These are phyloP conservation scores for Ramularia endophylla DNA, from an alignment of 2,329 filamentous ascomycete species.

Conservation along the genomic window DNA sequence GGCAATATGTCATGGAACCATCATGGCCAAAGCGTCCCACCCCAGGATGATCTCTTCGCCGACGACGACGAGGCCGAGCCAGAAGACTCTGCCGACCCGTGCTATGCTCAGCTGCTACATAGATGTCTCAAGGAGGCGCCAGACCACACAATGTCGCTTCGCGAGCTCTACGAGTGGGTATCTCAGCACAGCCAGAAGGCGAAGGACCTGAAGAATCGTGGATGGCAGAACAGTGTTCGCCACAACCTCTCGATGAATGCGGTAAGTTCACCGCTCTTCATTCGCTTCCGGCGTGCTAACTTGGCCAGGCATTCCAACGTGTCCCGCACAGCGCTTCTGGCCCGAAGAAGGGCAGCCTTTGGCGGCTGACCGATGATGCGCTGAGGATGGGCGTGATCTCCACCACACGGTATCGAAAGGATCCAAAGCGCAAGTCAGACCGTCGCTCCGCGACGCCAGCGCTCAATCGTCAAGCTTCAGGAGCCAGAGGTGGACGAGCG, in stretches of 20 bases:
- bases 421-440: slow-evolving; percentile 37
- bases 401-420: slow-evolving; percentile 60
- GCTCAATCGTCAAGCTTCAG: slow-evolving; percentile 39
- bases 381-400: slow-evolving; percentile 69
- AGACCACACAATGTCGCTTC: slow-evolving; percentile 65
- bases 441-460: slow-evolving; percentile 24
- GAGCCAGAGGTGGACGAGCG: slow-evolving; percentile 41
- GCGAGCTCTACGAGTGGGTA: slow-evolving; percentile 91
- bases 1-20: slow-evolving; percentile 4
- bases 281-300: too few species aligned
- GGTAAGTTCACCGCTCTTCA: slow-evolving; percentile 60
- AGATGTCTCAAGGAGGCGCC: slow-evolving; percentile 64
- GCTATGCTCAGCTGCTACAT: slow-evolving; percentile 76
- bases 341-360: slow-evolving; percentile 64
- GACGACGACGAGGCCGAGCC: slow-evolving; percentile 15
- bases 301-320: slow-evolving; percentile 50
- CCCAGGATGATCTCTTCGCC: slow-evolving; percentile 11
- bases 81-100: slow-evolving; percentile 16
- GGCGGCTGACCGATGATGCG: slow-evolving; percentile 69
- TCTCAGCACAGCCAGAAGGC: slow-evolving; percentile 72
- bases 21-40: slow-evolving; percentile 8
- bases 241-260: slow-evolving; percentile 96
- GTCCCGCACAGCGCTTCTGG: slow-evolving; percentile 41
- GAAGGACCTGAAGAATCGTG: slow-evolving; percentile 49
- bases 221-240: slow-evolving; percentile 93